Base-by-base conservation (phyloP, 2,329 filamentous ascomycete species). In the Talaromyces sp. region DNA sequence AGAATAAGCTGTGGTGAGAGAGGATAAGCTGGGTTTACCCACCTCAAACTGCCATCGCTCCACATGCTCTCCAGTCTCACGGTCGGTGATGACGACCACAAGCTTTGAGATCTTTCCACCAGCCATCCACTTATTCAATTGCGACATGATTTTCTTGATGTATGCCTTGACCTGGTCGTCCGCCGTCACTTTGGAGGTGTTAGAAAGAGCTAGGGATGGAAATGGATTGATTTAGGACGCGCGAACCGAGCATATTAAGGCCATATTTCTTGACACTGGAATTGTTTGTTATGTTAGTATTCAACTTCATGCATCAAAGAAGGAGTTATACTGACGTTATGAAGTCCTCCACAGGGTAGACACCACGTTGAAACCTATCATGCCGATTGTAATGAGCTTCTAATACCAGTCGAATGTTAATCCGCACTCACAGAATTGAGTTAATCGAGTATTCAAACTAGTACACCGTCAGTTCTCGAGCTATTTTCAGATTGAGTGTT, bases 1-100 rank as follows among this genome's bases (percentile, higher is more conserved):
- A 65, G 57, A 49, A 5, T n/a, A 35, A 16, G 13, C 24, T 6
- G 33, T 22, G 41, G 9, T 10, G 44, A 30, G 42, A 19, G 16
- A 10, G 30, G 17, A 11, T 7, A 11, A 29, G 27, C n/a, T 37
- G 20, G 20, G 14, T 61, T 27, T 74, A 57, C 73, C 55, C 63
- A 96, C 93, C 72, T 97, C 92, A 68, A 99, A 99, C 72, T 99
- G 93, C 94, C 94, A 99, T 60, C 94, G 82, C 78, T 99, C 94
- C 40, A 99, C 86, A 73, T 96, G 89, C 70, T 97, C 92, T 58
- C 93, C 94, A 0, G 92, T 96, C 74, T 99, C 94, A 75, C 97
- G 97, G 79, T 89, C 90, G 29, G 93, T 97, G 63, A 99, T 92
- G 43, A 99, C 94, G 48, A 99, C 89, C 54, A 99, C 92, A 11